Percentiles rank a stretch among this genome's conserved stretches.
These are phyloP conservation scores for Leishmania martiniquensis DNA, from an alignment of 208 protist genomes.

Conservation along the genomic window DNA sequence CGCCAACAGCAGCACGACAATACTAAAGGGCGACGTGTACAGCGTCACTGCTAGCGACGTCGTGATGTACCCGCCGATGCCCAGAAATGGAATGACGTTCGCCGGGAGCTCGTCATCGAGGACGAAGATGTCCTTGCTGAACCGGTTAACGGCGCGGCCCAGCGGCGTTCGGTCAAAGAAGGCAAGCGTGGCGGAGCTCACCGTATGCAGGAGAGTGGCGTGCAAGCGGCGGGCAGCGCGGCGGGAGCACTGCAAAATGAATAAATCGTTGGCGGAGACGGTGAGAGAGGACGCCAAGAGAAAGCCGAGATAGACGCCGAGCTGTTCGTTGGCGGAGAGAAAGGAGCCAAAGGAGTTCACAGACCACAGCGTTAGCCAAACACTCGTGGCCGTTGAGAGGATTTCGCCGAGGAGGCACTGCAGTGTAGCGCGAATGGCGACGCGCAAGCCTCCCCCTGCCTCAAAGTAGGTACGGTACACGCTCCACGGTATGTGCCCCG, in stretches of 20 bases:
- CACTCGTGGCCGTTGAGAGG: slow-evolving; percentile 17
- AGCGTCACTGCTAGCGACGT: slow-evolving; percentile 57
- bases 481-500: slow-evolving; percentile 48
- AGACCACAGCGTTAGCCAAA: slow-evolving; percentile 73
- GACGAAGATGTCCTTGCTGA: slow-evolving; percentile 89
- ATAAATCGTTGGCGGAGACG: slow-evolving; percentile 3
- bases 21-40: slow-evolving; percentile 46
- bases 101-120: slow-evolving; percentile 72
- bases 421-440: slow-evolving; percentile 25
- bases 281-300: slow-evolving; percentile 11
- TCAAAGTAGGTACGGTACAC: slow-evolving; percentile 58
- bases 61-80: slow-evolving; percentile 49
- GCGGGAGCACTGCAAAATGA: slow-evolving; percentile 35
- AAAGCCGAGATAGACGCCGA: slow-evolving; percentile 24
- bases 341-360: slow-evolving; percentile 33
- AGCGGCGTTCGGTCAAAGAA: slow-evolving; percentile 96
- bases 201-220: slow-evolving; percentile 44
- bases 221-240: slow-evolving; percentile 52
- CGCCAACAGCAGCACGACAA: slow-evolving; percentile 53
- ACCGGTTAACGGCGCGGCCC: slow-evolving; percentile 97
- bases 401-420: slow-evolving; percentile 37
- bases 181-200: slow-evolving; percentile 55
- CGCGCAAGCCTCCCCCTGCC: slow-evolving; percentile 36
- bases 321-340: slow-evolving; percentile 22
- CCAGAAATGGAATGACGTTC: slow-evolving; percentile 34